Conservation (phyloP, 129 eudicot species). For the Chrysanthemum lavandulifolium region DNA sequence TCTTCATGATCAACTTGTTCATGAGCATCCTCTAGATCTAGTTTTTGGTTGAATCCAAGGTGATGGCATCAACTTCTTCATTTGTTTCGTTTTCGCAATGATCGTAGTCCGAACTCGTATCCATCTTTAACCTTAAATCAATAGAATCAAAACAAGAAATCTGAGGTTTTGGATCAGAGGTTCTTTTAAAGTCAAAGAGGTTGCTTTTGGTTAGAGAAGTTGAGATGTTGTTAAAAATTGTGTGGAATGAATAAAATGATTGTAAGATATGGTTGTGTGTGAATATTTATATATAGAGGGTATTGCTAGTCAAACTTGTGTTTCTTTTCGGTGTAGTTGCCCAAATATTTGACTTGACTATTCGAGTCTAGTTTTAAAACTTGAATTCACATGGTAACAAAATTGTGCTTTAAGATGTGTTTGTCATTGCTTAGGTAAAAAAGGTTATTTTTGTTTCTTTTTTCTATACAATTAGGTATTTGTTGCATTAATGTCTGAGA, state of each 20-base stretch:
- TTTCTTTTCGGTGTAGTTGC: constrained; percentile 22
- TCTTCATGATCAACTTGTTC: constrained; percentile 12
- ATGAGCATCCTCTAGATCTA: constrained; percentile 24
- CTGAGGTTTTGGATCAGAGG: constrained; percentile 9
- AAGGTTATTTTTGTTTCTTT: no score
- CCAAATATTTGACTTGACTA: constrained; percentile 29
- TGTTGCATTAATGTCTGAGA: no score
- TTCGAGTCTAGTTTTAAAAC: constrained; percentile 8
- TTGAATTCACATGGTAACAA: not conserved
- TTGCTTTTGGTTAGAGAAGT: constrained; percentile 2
- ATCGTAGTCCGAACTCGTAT: constrained; percentile 26
- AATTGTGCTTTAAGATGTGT: no score
- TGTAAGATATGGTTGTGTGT: constrained; percentile 15
- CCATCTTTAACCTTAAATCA: constrained; percentile 22
- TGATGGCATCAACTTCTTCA: constrained; percentile 13
- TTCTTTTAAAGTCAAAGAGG: not conserved
- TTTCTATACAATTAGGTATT: no score
- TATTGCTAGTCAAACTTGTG: constrained; percentile 22
- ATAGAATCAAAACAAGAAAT: not conserved
- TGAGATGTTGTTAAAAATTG: not conserved
- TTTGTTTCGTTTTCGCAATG: constrained; percentile 4
- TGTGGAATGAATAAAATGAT: constrained; percentile 20
- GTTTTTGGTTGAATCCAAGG: constrained; percentile 12
- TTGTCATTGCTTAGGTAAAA: no score
- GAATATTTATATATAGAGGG: constrained; percentile 24